Evolutionary conservation across 208 protist species (phyloP).

Genomic region (Perkinsela sp.): DNA sequence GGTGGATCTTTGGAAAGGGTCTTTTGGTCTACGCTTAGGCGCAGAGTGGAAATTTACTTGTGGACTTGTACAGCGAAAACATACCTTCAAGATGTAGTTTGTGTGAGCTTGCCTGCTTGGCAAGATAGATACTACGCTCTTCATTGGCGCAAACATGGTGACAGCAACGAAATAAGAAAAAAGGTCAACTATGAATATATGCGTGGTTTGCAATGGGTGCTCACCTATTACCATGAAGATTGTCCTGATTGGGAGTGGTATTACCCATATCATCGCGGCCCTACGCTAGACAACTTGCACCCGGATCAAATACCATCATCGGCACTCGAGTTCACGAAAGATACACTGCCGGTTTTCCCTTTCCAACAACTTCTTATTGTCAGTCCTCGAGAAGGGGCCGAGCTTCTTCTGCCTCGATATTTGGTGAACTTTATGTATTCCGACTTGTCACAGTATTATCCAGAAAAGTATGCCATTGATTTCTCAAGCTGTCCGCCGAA

Average conservation of each 20-base stretch:
- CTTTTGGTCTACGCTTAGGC: too few species aligned
- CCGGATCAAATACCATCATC: background rate
- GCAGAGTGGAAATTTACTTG: too few species aligned
- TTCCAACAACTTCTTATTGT: constrained; percentile 90
- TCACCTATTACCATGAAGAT: constrained; percentile 72
- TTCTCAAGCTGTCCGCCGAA: background rate
- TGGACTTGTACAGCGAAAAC: too few species aligned
- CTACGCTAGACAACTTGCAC: constrained; percentile 13
- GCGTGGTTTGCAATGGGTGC: constrained; percentile 62
- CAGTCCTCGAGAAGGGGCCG: constrained; percentile 64
- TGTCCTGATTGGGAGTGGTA: constrained; percentile 58
- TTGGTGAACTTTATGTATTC: background rate
- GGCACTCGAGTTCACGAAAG: background rate
- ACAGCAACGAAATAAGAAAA: too few species aligned
- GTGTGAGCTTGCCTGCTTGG: too few species aligned
- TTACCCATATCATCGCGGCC: constrained; percentile 78
- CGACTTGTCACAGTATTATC: background rate
- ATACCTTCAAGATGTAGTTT: too few species aligned
- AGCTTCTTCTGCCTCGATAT: constrained; percentile 11
- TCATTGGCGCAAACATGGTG: too few species aligned
- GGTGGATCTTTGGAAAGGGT: too few species aligned
- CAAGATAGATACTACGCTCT: too few species aligned
- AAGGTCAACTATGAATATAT: constrained; percentile 25
- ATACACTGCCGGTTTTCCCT: constrained; percentile 38
- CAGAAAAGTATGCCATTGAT: constrained; percentile 24